Evolutionary conservation across 2,329 filamentous ascomycete genomes (phyloP).

Genomic region (Fusarium napiforme): DNA sequence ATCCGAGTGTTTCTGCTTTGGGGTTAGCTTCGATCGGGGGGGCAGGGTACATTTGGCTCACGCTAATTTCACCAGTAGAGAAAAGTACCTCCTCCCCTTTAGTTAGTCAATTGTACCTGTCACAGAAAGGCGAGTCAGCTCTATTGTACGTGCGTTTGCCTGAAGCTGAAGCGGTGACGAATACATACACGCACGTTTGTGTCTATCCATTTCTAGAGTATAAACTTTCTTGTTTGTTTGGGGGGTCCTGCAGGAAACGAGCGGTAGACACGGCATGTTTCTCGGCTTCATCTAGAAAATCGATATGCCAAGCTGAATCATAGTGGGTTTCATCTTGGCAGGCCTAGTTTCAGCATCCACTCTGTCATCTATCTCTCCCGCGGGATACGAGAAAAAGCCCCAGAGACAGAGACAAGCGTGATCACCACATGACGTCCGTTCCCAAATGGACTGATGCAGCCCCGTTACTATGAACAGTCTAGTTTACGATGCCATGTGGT

Average conservation of each 20-base stretch:
- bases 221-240: not conserved
- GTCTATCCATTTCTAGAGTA: not conserved
- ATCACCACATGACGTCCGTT: not conserved
- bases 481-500: not conserved
- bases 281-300: constrained; percentile 6
- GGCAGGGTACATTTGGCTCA: not conserved
- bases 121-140: not conserved
- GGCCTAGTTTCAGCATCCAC: constrained; percentile 20
- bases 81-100: not conserved
- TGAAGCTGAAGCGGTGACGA: not conserved
- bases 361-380: not conserved
- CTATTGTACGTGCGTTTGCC: not conserved
- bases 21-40: constrained; percentile 10
- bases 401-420: not conserved
- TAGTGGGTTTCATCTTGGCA: constrained; percentile 27
- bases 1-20: constrained; percentile 8
- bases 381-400: not conserved
- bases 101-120: not conserved
- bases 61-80: not conserved
- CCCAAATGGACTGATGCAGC: not conserved
- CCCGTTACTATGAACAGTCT: not conserved
- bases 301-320: constrained; percentile 19
- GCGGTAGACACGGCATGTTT: constrained; percentile 8
- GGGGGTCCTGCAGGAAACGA: not conserved
- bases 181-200: not conserved